A percentile compares a stretch with the other conserved stretches of the same genome.
These are phyloP conservation scores for Stagonosporopsis vannaccii DNA, from an alignment of 2,329 filamentous ascomycete species.

Conservation along the genomic window DNA sequence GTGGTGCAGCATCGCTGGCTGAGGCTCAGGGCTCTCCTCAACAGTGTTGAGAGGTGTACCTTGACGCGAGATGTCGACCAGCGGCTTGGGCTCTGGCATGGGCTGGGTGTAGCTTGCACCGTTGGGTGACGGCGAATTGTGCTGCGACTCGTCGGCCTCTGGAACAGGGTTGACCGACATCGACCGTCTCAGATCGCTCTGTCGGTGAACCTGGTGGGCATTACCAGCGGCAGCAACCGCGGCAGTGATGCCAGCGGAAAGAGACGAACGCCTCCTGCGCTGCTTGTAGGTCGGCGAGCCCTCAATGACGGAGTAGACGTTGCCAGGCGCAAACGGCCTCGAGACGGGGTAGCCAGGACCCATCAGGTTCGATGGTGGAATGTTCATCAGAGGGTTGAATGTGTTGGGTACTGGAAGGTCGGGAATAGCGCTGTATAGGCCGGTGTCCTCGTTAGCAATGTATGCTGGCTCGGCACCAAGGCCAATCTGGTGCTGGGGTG, in stretches of 20 bases:
- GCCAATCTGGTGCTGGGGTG: constrained; percentile 85
- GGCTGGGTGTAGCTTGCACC: constrained; percentile 63
- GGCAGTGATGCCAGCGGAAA: constrained; percentile 80
- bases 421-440: constrained; percentile 92
- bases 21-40: constrained; percentile 80
- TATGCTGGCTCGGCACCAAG: constrained; percentile 91
- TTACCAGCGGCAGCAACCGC: constrained; percentile 66
- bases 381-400: constrained; percentile 88
- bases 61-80: constrained; percentile 84
- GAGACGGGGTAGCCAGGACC: constrained; percentile 78
- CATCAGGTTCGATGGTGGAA: constrained; percentile 84
- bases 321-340: constrained; percentile 73
- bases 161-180: constrained; percentile 84
- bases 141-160: constrained; percentile 78
- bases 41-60: constrained; percentile 87
- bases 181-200: constrained; percentile 89
- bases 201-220: constrained; percentile 73
- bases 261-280: constrained; percentile 88
- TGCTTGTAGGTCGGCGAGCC: constrained; percentile 99
- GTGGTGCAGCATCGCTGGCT: constrained; percentile 71
- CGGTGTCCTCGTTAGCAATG: constrained; percentile 97
- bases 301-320: constrained; percentile 95
- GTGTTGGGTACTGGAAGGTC: constrained; percentile 80
- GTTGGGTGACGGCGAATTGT: constrained; percentile 80
- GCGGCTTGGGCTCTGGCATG: constrained; percentile 74